phyloP scores from a whole-genome alignment of 768 basidiomycete genomes.

The Hirschioporus abietinus region DNA sequence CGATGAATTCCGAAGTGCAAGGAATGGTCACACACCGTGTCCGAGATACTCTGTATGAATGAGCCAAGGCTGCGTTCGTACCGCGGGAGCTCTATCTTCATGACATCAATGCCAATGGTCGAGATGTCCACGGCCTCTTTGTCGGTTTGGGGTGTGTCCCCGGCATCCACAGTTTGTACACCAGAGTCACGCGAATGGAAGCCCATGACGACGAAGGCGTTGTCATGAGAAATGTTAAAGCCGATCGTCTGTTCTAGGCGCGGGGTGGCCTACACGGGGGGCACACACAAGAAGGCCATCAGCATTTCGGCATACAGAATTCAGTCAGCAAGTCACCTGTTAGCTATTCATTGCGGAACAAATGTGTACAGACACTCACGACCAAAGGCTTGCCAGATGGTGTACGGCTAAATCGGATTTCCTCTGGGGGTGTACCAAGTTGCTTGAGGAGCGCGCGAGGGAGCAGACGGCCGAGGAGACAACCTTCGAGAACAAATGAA shows the following conservation, averaged over 20 bases:
- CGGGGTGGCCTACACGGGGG: constrained; percentile 36
- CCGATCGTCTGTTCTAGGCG: constrained; percentile 51
- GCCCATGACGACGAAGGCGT: constrained; percentile 64
- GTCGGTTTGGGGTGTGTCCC: constrained; percentile 44
- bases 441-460: constrained; percentile 58
- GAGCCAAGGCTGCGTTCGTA: constrained; percentile 45
- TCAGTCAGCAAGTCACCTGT: neutral
- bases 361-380: constrained; percentile 33
- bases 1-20: neutral
- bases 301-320: neutral
- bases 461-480: constrained; percentile 71
- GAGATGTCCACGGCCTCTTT: neutral
- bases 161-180: constrained; percentile 29
- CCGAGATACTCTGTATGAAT: constrained; percentile 59
- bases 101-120: constrained; percentile 69
- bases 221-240: constrained; percentile 83
- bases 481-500: constrained; percentile 40
- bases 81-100: constrained; percentile 65
- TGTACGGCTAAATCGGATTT: constrained; percentile 52
- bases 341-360: neutral
- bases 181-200: constrained; percentile 41
- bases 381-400: constrained; percentile 72
- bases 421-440: constrained; percentile 42
- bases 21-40: constrained; percentile 45
- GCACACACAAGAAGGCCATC: constrained; percentile 8